A percentile compares a stretch with the other conserved stretches of the same genome.
Conservation (phyloP, 1,284 basidiomycete genomes). For the Trichosporon sp. region DNA sequence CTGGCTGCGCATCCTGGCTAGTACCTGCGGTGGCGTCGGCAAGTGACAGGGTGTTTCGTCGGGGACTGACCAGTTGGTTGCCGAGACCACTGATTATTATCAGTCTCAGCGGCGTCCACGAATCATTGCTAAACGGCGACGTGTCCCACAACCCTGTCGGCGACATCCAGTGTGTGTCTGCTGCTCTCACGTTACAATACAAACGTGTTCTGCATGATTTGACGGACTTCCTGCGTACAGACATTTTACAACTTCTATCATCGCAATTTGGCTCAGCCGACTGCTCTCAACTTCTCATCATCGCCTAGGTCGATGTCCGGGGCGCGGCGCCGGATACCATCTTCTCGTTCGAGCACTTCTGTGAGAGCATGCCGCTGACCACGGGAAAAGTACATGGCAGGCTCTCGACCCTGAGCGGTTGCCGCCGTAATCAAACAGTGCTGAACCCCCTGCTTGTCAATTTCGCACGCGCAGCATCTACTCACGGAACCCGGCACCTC, state of each 20-base stretch:
- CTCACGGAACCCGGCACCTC: slow-evolving; percentile 76
- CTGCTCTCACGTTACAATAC: too few relatives aligned
- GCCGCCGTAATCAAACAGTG: slow-evolving; percentile 66
- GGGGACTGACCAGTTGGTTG: neutral
- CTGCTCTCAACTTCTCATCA: slow-evolving; percentile 29
- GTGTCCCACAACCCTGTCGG: neutral
- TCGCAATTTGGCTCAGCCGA: slow-evolving; percentile 20
- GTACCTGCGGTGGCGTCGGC: neutral
- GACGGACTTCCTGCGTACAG: neutral
- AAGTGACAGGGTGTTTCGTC: neutral
- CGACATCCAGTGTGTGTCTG: neutral
- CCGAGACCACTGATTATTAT: neutral
- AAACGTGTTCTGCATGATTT: neutral
- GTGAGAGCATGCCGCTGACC: slow-evolving; percentile 64
- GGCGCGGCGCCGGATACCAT: slow-evolving; percentile 39
- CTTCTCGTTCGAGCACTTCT: slow-evolving; percentile 63
- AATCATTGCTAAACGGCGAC: neutral
- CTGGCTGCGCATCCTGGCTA: neutral
- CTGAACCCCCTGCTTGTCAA: slow-evolving; percentile 60
- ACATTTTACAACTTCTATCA: slow-evolving; percentile 1
- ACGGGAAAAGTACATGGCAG: slow-evolving; percentile 66
- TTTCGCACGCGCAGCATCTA: slow-evolving; percentile 35
- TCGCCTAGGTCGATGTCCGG: slow-evolving; percentile 22
- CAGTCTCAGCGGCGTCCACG: neutral
- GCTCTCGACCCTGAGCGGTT: slow-evolving; percentile 61